Conservation (phyloP, 768 basidiomycete genomes). For the Tylopilus plumbeoviolaceoides region DNA sequence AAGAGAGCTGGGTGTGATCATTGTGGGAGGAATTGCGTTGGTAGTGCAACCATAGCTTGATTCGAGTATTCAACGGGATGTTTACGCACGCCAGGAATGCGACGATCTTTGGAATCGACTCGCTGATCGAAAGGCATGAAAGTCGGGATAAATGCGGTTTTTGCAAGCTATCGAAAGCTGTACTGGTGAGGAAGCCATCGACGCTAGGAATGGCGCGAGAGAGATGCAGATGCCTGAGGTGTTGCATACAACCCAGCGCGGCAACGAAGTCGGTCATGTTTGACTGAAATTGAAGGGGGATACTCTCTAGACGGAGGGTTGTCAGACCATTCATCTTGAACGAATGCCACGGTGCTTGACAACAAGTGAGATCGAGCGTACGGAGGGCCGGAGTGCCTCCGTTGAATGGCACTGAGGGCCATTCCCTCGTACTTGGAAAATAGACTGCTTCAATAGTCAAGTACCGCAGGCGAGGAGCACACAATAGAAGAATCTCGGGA, state of each 20-base stretch:
- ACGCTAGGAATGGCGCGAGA: conserved; percentile 22
- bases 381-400: conserved; percentile 1
- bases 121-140: conserved; percentile 3
- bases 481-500: neutral
- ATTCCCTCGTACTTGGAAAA: neutral
- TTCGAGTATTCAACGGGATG: neutral
- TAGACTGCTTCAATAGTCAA: neutral
- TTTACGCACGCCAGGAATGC: conserved; percentile 4
- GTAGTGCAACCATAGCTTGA: neutral
- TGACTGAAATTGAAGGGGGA: conserved; percentile 21
- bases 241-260: conserved; percentile 32
- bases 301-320: conserved; percentile 29
- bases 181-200: neutral
- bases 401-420: neutral
- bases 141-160: conserved; percentile 4
- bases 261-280: conserved; percentile 29
- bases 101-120: conserved; percentile 5
- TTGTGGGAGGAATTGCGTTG: neutral
- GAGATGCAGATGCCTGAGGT: conserved; percentile 25
- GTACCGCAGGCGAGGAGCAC: neutral
- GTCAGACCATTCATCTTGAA: conserved; percentile 24
- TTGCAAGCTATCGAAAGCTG: neutral
- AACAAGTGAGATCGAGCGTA: neutral
- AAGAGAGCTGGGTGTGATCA: neutral
- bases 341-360: neutral